Conservation (phyloP, 1,284 basidiomycete genomes). For the Cerrena zonata region DNA sequence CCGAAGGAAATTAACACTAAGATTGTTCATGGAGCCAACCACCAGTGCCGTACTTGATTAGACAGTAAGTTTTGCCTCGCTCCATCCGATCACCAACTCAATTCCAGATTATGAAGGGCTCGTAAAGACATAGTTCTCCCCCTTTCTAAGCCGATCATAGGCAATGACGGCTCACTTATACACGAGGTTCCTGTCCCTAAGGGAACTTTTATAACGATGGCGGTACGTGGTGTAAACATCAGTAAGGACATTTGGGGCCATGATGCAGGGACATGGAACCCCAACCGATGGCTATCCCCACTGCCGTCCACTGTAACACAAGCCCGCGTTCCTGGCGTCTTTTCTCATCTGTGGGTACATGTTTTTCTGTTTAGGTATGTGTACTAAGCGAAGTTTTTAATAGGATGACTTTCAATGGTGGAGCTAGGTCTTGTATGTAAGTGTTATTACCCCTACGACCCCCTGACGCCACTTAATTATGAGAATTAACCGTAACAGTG, state of each 20-base stretch:
- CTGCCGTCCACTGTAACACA: constrained; percentile 8
- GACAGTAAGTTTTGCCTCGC: neutral
- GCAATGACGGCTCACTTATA: neutral
- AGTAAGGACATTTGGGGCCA: constrained; percentile 46
- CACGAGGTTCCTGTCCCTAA: constrained; percentile 25
- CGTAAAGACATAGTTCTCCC: neutral
- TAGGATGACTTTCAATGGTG: constrained; percentile 6
- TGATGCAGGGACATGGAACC: constrained; percentile 44
- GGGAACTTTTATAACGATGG: constrained; percentile 40
- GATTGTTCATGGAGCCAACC: neutral
- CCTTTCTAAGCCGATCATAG: neutral
- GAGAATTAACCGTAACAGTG: neutral
- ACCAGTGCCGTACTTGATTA: neutral
- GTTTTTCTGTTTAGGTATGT: neutral
- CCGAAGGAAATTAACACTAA: neutral
- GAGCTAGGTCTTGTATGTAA: constrained; percentile 4
- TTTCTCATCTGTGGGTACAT: constrained; percentile 12
- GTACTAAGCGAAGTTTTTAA: neutral
- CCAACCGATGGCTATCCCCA: constrained; percentile 18
- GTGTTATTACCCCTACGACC: neutral
- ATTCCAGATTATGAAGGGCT: neutral
- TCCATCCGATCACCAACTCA: neutral
- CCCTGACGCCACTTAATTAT: neutral
- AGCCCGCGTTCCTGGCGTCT: constrained; percentile 14
- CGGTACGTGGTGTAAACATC: constrained; percentile 41